These are phyloP conservation scores for Strigomonas galati DNA, from an alignment of 208 protist genomes.

Conservation along the genomic window DNA sequence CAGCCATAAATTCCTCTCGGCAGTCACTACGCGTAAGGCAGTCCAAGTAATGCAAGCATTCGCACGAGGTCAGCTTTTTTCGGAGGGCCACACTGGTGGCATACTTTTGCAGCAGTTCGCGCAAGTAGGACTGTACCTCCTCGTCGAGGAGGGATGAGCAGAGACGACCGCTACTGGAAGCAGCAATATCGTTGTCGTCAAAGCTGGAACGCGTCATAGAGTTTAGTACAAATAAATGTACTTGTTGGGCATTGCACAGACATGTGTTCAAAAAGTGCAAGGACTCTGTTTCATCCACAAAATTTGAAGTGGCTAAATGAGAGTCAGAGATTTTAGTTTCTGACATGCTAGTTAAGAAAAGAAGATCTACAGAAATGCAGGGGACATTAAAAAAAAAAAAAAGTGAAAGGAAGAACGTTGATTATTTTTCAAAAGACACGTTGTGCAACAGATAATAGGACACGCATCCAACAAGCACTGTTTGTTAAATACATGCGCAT, in stretches of 20 bases:
- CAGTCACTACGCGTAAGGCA: conserved; percentile 57
- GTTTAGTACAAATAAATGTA: conserved; percentile 58
- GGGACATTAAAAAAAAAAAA: conserved; percentile 7
- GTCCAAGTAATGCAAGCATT: conserved; percentile 59
- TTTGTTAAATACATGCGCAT: no score
- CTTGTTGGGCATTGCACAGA: conserved; percentile 37
- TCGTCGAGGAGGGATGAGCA: conserved; percentile 25
- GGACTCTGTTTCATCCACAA: no score
- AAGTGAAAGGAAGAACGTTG: conserved; percentile 16
- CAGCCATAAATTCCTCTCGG: conserved; percentile 56
- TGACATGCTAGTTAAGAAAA: no score
- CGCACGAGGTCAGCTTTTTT: conserved; percentile 28
- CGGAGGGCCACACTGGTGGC: conserved; percentile 35
- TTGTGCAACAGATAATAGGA: neutral
- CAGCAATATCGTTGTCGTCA: neutral
- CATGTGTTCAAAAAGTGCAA: conserved; percentile 61
- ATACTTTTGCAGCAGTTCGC: conserved; percentile 43
- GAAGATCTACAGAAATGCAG: no score
- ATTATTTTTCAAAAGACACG: neutral
- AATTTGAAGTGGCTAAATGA: no score
- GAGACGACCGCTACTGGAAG: no score
- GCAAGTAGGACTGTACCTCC: conserved; percentile 58
- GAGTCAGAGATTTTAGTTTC: no score
- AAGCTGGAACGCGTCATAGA: conserved; percentile 24
- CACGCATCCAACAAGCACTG: no score